These are phyloP conservation scores for Mycosphaerella sp. DNA, from an alignment of 2,329 filamentous ascomycete species.

Conservation along the genomic window DNA sequence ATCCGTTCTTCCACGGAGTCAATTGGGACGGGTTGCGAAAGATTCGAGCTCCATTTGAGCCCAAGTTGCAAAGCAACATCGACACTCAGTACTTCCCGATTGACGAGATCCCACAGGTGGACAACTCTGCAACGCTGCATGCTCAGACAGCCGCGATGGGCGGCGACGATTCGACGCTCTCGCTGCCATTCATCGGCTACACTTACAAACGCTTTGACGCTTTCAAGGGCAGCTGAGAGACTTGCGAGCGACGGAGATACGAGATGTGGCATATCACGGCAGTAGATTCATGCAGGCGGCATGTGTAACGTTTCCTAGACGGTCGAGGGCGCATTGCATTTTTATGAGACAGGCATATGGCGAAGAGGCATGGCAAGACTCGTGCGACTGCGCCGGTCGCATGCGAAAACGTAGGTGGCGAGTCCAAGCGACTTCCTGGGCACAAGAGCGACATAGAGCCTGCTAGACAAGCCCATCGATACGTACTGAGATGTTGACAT, in stretches of 20 bases:
- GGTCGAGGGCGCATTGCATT: background rate
- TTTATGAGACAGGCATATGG: background rate
- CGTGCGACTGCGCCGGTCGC: constrained; percentile 5
- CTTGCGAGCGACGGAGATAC: background rate
- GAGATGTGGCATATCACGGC: background rate
- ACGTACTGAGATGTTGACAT: too few relatives aligned
- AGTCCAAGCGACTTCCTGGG: background rate
- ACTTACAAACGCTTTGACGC: constrained; percentile 95
- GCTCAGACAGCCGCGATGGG: constrained; percentile 68
- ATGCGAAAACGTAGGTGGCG: background rate
- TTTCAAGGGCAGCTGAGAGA: constrained; percentile 41
- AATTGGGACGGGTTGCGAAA: constrained; percentile 88
- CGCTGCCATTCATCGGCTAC: constrained; percentile 90
- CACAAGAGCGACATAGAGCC: background rate
- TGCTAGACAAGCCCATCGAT: too few relatives aligned
- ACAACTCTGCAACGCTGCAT: constrained; percentile 80
- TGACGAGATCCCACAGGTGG: constrained; percentile 95
- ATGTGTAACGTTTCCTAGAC: background rate
- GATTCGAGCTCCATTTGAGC: constrained; percentile 94
- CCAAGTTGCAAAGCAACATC: constrained; percentile 83
- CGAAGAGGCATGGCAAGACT: background rate
- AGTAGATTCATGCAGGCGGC: constrained; percentile 1
- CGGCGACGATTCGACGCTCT: constrained; percentile 88
- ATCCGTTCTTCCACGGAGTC: constrained; percentile 94
- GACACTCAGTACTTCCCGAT: constrained; percentile 99